Conservation (phyloP, 164 flowering plant genomes). For the Aristolochia californica region DNA sequence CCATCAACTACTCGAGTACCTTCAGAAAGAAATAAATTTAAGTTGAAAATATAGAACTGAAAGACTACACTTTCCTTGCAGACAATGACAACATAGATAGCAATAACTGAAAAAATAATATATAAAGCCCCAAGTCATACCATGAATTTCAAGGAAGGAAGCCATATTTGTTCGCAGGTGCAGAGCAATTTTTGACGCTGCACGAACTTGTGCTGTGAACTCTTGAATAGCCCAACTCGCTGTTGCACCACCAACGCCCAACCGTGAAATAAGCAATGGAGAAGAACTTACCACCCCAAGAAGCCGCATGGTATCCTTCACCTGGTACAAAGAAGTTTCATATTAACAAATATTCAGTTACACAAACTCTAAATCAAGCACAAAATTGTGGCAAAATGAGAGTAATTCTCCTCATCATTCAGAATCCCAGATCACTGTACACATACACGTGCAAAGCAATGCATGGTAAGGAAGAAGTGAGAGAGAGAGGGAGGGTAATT, state of each 20-base stretch:
- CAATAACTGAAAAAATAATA: too few relatives aligned
- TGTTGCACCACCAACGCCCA: constrained; percentile 63
- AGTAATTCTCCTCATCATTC: too few relatives aligned
- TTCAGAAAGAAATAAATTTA: constrained; percentile 13
- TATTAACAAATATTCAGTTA: background rate
- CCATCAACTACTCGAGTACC: constrained; percentile 92
- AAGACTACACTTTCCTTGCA: background rate
- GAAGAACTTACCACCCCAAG: constrained; percentile 75
- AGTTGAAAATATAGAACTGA: background rate
- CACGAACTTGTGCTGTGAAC: constrained; percentile 89
- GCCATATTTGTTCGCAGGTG: constrained; percentile 82
- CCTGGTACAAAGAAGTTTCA: constrained; percentile 28
- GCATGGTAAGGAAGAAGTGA: too few relatives aligned
- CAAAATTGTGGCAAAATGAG: too few relatives aligned
- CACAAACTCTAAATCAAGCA: too few relatives aligned
- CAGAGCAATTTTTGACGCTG: constrained; percentile 89
- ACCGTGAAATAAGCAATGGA: constrained; percentile 54
- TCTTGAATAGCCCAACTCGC: constrained; percentile 85
- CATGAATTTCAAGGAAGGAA: constrained; percentile 71
- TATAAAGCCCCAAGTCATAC: constrained; percentile 23
- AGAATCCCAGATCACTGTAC: too few relatives aligned
- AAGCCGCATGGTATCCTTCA: constrained; percentile 91
- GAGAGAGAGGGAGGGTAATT: too few relatives aligned
- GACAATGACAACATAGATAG: too few relatives aligned
- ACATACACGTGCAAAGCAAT: too few relatives aligned